Base-by-base conservation (phyloP, 106 monocot species). In the Dioscorea dumetorum region DNA sequence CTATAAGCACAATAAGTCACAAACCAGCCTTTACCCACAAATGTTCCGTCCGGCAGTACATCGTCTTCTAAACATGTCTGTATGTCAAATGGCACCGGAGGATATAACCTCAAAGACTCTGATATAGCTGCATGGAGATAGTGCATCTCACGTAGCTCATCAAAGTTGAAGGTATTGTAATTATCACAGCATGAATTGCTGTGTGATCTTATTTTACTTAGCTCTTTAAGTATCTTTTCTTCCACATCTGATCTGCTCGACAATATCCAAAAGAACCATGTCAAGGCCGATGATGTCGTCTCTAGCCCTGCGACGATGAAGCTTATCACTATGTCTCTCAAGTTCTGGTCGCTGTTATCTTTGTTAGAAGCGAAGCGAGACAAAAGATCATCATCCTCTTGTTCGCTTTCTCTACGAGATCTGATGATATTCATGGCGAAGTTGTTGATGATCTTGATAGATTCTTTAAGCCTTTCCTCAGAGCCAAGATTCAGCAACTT, bases 201-300 rank as follows among this genome's bases (percentile, higher is more conserved):
- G 18, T 15, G 20, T 2, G 1, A 21, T 4, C 49, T 19, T 2
- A 66, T 50, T 5, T 19, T 0, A 12, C 12, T 52, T 24, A 78
- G 13, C 23, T 78, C 78, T 5, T 60, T 53, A 1, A 67, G 67
- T 12, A 78, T 68, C 67, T 60, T 61, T 9, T 12, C 7, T 54
- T 78, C 72, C 53, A 74, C 73, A 6, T 74, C 73, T 24, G 68
- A 54, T 7, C 63, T 60, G 22, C 18, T 33, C 0, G 78, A 72
- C 18, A 79, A 56, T 13, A 79, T 51, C 78, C 78, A 79, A 68
- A 79, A 79, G 67, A 73, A 73, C 78, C 78, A 79, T n/a, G n/a
- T n/a, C n/a, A n/a, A n/a, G n/a, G n/a, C n/a, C n/a, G n/a, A n/a
- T n/a, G n/a, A n/a, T n/a, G 76, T 76, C 32, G 76, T 77, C 57